Conservation (phyloP, 2,329 filamentous ascomycete species). For the Epicoccum sorghinum region DNA sequence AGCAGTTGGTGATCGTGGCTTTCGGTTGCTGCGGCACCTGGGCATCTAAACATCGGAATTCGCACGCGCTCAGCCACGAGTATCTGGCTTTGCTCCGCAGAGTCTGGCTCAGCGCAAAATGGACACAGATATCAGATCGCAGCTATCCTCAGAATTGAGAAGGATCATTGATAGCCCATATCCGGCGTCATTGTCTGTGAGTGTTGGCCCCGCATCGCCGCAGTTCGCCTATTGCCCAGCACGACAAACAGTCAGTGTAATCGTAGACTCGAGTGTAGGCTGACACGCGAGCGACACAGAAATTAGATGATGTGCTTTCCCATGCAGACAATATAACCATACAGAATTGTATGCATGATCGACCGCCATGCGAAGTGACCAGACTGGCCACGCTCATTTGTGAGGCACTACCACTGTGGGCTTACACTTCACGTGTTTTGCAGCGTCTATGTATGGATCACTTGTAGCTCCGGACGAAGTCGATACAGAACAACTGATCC, state of each 20-base stretch:
- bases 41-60: conserved; percentile 20
- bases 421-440: conserved; percentile 58
- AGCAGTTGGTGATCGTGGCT: conserved; percentile 6
- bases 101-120: conserved; percentile 21
- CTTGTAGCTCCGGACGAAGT: conserved; percentile 13
- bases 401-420: conserved; percentile 58
- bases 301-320: conserved; percentile 44
- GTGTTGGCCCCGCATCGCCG: conserved; percentile 25
- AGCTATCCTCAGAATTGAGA: conserved; percentile 52
- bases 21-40: conserved; percentile 27
- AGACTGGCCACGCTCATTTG: conserved; percentile 52
- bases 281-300: conserved; percentile 40
- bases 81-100: conserved; percentile 10
- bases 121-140: conserved; percentile 19
- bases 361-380: conserved; percentile 57
- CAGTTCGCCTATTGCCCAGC: conserved; percentile 17
- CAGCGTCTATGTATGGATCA: conserved; percentile 56
- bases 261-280: conserved; percentile 17
- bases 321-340: conserved; percentile 46
- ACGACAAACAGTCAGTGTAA: conserved; percentile 28
- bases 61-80: conserved; percentile 17
- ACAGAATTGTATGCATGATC: conserved; percentile 52
- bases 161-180: conserved; percentile 57
- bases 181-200: conserved; percentile 58
- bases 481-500: neutral